Evolutionary conservation across 73 alveolate species (phyloP).

Genomic region (Paramecium bursaria): DNA sequence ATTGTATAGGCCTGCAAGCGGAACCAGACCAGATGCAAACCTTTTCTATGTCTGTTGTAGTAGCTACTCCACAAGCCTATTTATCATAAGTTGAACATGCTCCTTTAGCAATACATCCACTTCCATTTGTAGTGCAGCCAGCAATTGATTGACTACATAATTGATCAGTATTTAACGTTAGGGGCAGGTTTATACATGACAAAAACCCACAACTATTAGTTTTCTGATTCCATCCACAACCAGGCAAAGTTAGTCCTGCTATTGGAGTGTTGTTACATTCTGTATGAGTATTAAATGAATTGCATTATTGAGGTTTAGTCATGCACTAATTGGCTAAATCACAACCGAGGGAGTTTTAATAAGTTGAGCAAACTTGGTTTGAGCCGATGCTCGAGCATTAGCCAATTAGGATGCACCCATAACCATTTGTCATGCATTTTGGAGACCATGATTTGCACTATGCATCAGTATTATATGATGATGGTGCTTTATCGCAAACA

Average conservation of each 20-base stretch:
- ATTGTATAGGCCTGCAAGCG: background rate
- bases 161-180: background rate
- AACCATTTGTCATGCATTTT: conserved; percentile 13
- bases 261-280: conserved; percentile 38
- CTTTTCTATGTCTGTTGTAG: background rate
- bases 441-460: background rate
- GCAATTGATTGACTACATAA: background rate
- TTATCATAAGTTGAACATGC: background rate
- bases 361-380: conserved; percentile 8
- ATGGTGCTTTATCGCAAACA: conserved; percentile 29
- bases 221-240: no score
- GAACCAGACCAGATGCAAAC: conserved; percentile 51
- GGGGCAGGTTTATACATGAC: background rate
- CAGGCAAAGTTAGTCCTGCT: background rate
- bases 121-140: conserved; percentile 24
- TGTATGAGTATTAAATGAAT: background rate
- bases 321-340: conserved; percentile 29
- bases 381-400: background rate
- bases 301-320: background rate
- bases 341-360: conserved; percentile 42
- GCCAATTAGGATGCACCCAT: conserved; percentile 5
- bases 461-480: background rate
- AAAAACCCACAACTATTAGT: background rate
- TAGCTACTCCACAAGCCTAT: conserved; percentile 15
- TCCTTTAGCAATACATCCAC: background rate